Base-by-base conservation (phyloP, 495 filamentous ascomycete genomes). In the Cercophora scortea region DNA sequence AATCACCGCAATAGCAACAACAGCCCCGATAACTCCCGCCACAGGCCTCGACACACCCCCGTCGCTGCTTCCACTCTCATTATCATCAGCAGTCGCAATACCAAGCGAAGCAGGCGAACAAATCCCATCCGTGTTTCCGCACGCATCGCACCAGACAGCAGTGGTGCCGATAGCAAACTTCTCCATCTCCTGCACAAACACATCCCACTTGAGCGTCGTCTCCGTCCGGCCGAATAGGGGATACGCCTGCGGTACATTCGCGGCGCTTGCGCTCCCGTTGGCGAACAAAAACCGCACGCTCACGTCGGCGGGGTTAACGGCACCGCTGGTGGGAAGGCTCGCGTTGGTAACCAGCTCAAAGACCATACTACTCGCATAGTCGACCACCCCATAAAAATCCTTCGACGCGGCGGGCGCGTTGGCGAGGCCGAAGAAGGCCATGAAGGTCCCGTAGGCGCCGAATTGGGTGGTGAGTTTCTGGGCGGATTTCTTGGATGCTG, bases 201-300 rank as follows among this genome's bases (percentile, higher is more conserved):
- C 80, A 18, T 42, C 65, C 76, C 82, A 92, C 16, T 76, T 68
- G 16, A 92, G 62, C 8, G 70, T 65, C 6, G 67, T 71, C 47
- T 77, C 71, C 6, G 67, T 62, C 52, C 71, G 70, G 19, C 81
- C 81, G 57, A 94, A 92, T 4, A 94, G 74, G 4, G 87, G 82
- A 65, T 80, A 91, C 4, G 72, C 60, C 2, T 49, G 55, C 7
- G 85, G 78, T 19, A 71, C 63, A 47, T 61, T 60, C 7, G 55
- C 53, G 32, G 64, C 67, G 16, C 74, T 66, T n/a, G 77, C 76
- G 12, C 86, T 86, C 42, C 86, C 86, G 63, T 94, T 94, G 58
- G 81, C 78, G 66, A 91, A 81, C 10, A 87, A 67, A 70, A 91
- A 90, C 39, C 89, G 81, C 32, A 95, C 84, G 54, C 74, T 80